A percentile compares a stretch with the other conserved stretches of the same genome.
Conservation (phyloP, 2,329 filamentous ascomycete species). For the Fusarium sp. region DNA sequence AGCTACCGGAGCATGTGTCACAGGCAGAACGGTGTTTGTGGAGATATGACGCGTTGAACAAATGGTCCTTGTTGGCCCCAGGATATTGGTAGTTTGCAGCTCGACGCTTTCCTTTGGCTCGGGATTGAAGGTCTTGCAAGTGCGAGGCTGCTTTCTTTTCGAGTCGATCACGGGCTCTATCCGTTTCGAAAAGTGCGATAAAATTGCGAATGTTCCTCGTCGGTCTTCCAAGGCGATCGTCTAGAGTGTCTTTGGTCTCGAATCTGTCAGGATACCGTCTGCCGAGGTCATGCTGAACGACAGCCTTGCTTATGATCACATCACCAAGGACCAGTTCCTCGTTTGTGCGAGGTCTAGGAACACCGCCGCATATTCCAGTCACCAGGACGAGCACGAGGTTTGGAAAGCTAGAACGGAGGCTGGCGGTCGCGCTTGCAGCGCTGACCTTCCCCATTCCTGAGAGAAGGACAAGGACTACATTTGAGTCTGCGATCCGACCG, state of each 20-base stretch:
- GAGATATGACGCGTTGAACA: slow-evolving; percentile 29
- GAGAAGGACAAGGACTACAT: slow-evolving; percentile 52
- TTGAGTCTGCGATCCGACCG: slow-evolving; percentile 49
- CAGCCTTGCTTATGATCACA: slow-evolving; percentile 51
- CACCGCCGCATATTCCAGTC: slow-evolving; percentile 60
- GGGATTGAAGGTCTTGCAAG: background rate
- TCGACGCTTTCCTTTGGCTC: background rate
- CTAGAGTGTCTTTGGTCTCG: slow-evolving; percentile 41
- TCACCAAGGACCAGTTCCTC: slow-evolving; percentile 52
- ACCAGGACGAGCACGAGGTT: slow-evolving; percentile 55
- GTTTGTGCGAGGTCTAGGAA: slow-evolving; percentile 43
- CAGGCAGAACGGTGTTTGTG: slow-evolving; percentile 25
- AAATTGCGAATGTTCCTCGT: slow-evolving; percentile 7
- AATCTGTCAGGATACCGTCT: slow-evolving; percentile 40
- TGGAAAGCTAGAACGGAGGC: slow-evolving; percentile 54
- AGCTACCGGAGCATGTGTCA: background rate
- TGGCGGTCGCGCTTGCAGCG: slow-evolving; percentile 47
- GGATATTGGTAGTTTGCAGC: slow-evolving; percentile 45
- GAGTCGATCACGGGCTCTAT: background rate
- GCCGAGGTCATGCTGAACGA: slow-evolving; percentile 52
- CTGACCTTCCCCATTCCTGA: slow-evolving; percentile 51
- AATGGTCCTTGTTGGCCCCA: slow-evolving; percentile 44
- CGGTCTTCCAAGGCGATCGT: slow-evolving; percentile 42
- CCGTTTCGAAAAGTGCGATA: background rate
- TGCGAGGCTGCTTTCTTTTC: background rate